A percentile compares a stretch with the other conserved stretches of the same genome.
These are phyloP conservation scores for Fusarium equiseti DNA, from an alignment of 2,329 filamentous ascomycete genomes.

Conservation along the genomic window DNA sequence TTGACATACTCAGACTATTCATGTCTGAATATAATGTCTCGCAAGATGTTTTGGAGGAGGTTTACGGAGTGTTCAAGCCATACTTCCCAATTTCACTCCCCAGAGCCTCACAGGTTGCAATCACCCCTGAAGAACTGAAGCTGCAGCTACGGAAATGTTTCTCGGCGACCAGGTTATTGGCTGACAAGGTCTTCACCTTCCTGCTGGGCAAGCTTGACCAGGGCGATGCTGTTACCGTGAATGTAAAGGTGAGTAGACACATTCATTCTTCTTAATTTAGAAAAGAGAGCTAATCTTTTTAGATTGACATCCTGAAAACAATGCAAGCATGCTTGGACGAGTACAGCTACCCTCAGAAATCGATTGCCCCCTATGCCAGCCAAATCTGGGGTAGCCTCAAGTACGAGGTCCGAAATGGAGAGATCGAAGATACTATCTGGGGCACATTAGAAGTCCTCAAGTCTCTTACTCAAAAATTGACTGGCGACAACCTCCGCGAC, in stretches of 20 bases:
- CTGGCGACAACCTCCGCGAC: slow-evolving; percentile 57
- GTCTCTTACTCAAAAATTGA: slow-evolving; percentile 60
- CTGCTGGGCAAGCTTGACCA: slow-evolving; percentile 69
- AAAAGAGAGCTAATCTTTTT: slow-evolving; percentile 19
- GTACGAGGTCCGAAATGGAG: slow-evolving; percentile 72
- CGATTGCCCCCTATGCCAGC: slow-evolving; percentile 61
- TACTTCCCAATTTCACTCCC: slow-evolving; percentile 71
- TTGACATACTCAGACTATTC: slow-evolving; percentile 61
- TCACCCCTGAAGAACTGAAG: slow-evolving; percentile 70
- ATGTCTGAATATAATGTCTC: slow-evolving; percentile 60
- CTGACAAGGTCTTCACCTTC: slow-evolving; percentile 63
- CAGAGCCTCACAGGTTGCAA: slow-evolving; percentile 62
- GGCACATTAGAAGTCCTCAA: slow-evolving; percentile 67
- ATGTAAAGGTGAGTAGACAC: slow-evolving; percentile 63
- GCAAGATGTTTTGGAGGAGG: slow-evolving; percentile 60
- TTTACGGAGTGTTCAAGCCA: slow-evolving; percentile 68
- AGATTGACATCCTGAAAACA: slow-evolving; percentile 68
- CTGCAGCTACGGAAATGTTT: slow-evolving; percentile 66
- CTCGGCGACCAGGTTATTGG: slow-evolving; percentile 61
- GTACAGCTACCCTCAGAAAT: slow-evolving; percentile 61
- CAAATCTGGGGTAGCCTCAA: slow-evolving; percentile 71
- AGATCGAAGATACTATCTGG: slow-evolving; percentile 68
- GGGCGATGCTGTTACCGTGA: slow-evolving; percentile 68
- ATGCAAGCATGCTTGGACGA: slow-evolving; percentile 65
- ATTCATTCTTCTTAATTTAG: background rate